Evolutionary conservation across 106 monocot genomes (phyloP).

Genomic region (Vanilla planifolia): DNA sequence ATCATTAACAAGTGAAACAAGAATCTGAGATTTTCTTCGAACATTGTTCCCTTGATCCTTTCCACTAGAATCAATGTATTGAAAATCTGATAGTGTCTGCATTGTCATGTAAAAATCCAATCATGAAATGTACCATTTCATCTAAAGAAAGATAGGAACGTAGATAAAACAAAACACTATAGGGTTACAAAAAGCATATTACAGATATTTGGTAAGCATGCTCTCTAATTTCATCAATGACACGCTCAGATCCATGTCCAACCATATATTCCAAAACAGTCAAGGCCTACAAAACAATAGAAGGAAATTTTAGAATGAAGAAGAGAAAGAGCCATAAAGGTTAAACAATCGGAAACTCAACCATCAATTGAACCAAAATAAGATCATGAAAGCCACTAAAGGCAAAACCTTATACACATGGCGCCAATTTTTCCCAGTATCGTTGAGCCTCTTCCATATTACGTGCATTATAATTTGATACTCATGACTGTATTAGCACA

Average conservation of each 20-base stretch:
- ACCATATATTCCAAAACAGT: slow-evolving; percentile 89
- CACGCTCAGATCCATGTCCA: slow-evolving; percentile 84
- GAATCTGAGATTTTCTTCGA: slow-evolving; percentile 78
- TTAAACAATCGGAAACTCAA: not conserved
- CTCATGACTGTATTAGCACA: slow-evolving; percentile 63
- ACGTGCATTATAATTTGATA: slow-evolving; percentile 90
- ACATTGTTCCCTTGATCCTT: slow-evolving; percentile 90
- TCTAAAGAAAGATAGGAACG: not conserved
- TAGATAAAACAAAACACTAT: not conserved
- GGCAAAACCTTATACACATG: slow-evolving; percentile 91
- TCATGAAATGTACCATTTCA: not conserved
- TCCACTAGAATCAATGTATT: slow-evolving; percentile 89
- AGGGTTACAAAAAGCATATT: slow-evolving; percentile 7
- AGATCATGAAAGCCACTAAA: not conserved
- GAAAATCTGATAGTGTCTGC: slow-evolving; percentile 83
- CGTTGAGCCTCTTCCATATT: slow-evolving; percentile 96
- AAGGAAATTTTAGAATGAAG: not conserved
- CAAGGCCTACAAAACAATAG: slow-evolving; percentile 41
- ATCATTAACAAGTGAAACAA: slow-evolving; percentile 84
- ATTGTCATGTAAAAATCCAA: slow-evolving; percentile 2
- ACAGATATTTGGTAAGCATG: slow-evolving; percentile 92
- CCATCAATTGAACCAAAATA: not conserved
- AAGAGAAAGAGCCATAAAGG: not conserved
- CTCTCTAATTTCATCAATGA: slow-evolving; percentile 87
- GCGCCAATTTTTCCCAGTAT: slow-evolving; percentile 97